Base-by-base conservation (phyloP, 148 eudicot genomes). In the Cornus florida region DNA sequence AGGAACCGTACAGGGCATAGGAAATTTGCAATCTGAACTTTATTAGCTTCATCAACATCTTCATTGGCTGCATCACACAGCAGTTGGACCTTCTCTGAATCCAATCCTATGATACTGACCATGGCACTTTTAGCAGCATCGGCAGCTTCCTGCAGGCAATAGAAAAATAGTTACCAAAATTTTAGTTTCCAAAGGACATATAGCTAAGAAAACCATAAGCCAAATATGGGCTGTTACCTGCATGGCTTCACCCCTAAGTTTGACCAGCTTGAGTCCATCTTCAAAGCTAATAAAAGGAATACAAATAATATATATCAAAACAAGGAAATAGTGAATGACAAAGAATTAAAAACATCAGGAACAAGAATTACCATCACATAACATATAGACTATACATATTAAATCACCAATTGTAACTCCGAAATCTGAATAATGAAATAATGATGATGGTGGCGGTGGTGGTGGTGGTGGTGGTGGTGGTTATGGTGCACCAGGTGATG, bases 241-340 rank as follows among this genome's bases (percentile, higher is more conserved):
- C 97, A 93, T 93, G 67, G 98, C 94, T 88, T 92, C 94, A 67
- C 98, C 98, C 88, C 96, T 90, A 75, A 94, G 83, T 83, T 95
- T 95, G 41, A 95, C 98, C 85, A 95, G 87, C 90, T 93, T 93
- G 81, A 95, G 93, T 80, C 98, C 97, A 76, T 95, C 98, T 88
- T 95, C 97, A 73, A 93, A 93, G 94, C 98, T 95, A 85, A 70
- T 74, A 76, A 53, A 64, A 71, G 46, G 24, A 23, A 48, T 28
- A 59, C 57, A 69, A 76, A 43, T 39, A n/a, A 68, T 60, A 67
- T 50, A 35, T 1, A 71, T 39, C 3, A 38, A 0, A 70, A 13
- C 75, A 28, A 62, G 60, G 10, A 81, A 79, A 76, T 69, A 70
- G 0, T 39, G 59, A 48, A 70, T 22, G 23, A 77, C 22, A 67